These are phyloP conservation scores for Mrakia hoshinonis DNA, from an alignment of 768 basidiomycete species.

Conservation along the genomic window DNA sequence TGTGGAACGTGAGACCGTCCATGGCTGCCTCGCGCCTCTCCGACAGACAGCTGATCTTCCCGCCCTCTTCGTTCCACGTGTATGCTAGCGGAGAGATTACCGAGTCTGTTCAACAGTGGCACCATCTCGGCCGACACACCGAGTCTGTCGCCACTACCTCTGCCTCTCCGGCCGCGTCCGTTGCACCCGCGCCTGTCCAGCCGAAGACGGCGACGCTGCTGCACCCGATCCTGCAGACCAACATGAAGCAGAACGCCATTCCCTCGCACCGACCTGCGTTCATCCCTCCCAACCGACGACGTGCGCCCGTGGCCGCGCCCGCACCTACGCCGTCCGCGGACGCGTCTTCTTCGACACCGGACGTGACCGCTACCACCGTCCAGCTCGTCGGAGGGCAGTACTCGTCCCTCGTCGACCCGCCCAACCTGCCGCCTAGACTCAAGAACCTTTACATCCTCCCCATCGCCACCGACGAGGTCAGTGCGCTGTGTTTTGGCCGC, in stretches of 20 bases:
- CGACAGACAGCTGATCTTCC: background rate
- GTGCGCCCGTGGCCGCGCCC: conserved; percentile 5
- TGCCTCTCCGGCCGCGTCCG: background rate
- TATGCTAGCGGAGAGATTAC: conserved; percentile 57
- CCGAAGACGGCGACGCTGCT: conserved; percentile 14
- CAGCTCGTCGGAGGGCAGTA: conserved; percentile 27
- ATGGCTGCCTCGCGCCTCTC: background rate
- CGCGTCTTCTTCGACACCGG: conserved; percentile 44
- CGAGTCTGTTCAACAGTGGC: conserved; percentile 56
- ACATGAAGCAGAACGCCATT: conserved; percentile 29
- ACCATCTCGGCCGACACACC: conserved; percentile 40
- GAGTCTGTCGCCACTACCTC: background rate
- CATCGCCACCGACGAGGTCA: conserved; percentile 21
- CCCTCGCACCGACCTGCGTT: conserved; percentile 37
- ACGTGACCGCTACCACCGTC: background rate
- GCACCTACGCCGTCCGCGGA: conserved; percentile 35
- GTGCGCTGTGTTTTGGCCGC: conserved; percentile 48
- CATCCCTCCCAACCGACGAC: conserved; percentile 39
- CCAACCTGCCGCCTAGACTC: conserved; percentile 12
- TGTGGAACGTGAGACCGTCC: conserved; percentile 41
- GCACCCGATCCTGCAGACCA: conserved; percentile 32
- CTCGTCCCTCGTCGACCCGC: conserved; percentile 40
- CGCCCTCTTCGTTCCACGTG: conserved; percentile 11
- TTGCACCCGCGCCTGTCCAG: background rate
- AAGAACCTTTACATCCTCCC: conserved; percentile 20